Evolutionary conservation across 2,329 filamentous ascomycete species (phyloP).

Genomic region (Bipolaris oryzae): DNA sequence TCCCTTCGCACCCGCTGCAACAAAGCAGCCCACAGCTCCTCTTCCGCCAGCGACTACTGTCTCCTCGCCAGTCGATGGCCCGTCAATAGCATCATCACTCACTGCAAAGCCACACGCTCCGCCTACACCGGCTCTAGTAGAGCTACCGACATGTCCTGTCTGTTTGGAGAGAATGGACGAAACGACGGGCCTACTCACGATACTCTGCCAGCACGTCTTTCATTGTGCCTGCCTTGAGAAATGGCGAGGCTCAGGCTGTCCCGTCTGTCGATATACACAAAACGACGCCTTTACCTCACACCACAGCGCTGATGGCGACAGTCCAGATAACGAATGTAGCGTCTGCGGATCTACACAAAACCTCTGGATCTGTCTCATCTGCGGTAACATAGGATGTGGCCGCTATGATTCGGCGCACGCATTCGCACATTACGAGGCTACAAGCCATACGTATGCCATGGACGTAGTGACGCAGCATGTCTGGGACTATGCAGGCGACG

Average conservation of each 20-base stretch:
- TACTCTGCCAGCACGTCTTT: slow-evolving; percentile 96
- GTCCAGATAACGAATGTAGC: slow-evolving; percentile 72
- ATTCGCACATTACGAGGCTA: slow-evolving; percentile 90
- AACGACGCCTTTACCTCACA: slow-evolving; percentile 54
- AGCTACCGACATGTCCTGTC: slow-evolving; percentile 93
- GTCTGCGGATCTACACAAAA: slow-evolving; percentile 81
- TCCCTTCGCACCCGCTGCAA: slow-evolving; percentile 65
- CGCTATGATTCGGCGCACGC: slow-evolving; percentile 93
- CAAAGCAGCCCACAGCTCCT: slow-evolving; percentile 43
- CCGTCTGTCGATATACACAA: slow-evolving; percentile 89
- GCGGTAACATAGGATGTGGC: slow-evolving; percentile 89
- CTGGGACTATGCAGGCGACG: slow-evolving; percentile 96
- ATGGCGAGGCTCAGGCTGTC: slow-evolving; percentile 93
- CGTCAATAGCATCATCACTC: slow-evolving; percentile 52
- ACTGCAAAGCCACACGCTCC: slow-evolving; percentile 69
- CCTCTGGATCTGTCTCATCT: slow-evolving; percentile 94
- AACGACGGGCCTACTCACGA: slow-evolving; percentile 91
- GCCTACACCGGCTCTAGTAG: slow-evolving; percentile 82
- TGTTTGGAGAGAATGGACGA: slow-evolving; percentile 98
- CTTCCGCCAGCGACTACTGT: slow-evolving; percentile 40
- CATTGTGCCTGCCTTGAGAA: slow-evolving; percentile 96
- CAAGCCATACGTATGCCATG: slow-evolving; percentile 87
- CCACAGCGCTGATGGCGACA: slow-evolving; percentile 46
- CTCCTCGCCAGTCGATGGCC: slow-evolving; percentile 42
- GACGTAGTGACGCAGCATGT: slow-evolving; percentile 93